These are phyloP conservation scores for Fusarium verrucosum DNA, from an alignment of 2,329 filamentous ascomycete genomes.

Conservation along the genomic window DNA sequence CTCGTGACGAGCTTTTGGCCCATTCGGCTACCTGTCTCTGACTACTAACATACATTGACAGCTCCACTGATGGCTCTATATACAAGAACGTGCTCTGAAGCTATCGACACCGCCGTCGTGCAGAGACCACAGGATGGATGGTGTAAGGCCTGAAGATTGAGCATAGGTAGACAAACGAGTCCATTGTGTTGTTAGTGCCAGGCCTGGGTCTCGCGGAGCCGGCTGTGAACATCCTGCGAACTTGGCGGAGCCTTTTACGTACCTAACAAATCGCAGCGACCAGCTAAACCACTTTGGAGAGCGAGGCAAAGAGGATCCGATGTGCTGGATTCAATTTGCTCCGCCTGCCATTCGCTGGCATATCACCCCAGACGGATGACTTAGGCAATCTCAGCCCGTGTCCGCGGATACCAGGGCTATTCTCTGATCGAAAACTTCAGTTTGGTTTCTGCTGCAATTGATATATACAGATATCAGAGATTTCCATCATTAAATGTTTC, in stretches of 20 bases:
- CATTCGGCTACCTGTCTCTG: constrained; percentile 7
- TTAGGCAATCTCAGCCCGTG: constrained; percentile 37
- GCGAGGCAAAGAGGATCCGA: constrained; percentile 37
- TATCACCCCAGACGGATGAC: constrained; percentile 32
- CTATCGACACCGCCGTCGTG: constrained; percentile 44
- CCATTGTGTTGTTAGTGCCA: constrained; percentile 36
- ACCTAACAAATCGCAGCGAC: constrained; percentile 38
- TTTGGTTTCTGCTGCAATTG: background rate
- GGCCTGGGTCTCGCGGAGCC: constrained; percentile 43
- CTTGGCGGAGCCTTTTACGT: constrained; percentile 19
- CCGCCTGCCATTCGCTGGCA: constrained; percentile 32
- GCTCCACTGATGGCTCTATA: constrained; percentile 39
- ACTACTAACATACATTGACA: constrained; percentile 7
- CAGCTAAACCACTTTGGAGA: constrained; percentile 32
- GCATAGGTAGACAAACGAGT: constrained; percentile 40
- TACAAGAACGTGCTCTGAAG: constrained; percentile 39
- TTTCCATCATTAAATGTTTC: constrained; percentile 6
- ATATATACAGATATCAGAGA: background rate
- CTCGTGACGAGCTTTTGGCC: constrained; percentile 1
- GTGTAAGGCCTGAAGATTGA: constrained; percentile 31
- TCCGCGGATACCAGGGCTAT: constrained; percentile 26
- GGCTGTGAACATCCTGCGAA: constrained; percentile 39
- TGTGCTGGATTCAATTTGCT: constrained; percentile 39
- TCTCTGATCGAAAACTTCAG: background rate
- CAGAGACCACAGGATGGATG: constrained; percentile 36